Conservation (phyloP, 768 basidiomycete species). For the Lentinus tigrinus region DNA sequence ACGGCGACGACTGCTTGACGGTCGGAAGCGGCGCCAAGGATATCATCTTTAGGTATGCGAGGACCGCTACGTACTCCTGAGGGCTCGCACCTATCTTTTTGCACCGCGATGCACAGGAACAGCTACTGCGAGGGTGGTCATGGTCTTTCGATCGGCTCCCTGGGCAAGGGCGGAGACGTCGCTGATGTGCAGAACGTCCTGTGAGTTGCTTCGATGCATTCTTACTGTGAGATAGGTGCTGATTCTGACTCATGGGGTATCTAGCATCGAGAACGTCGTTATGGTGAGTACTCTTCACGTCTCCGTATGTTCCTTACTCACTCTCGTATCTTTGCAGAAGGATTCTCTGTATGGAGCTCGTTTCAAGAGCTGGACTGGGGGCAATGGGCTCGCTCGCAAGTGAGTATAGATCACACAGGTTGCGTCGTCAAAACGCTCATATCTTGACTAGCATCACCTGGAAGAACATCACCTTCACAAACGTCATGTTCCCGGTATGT, state of each 20-base stretch:
- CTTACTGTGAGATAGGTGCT: neutral
- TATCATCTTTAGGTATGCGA: constrained; percentile 38
- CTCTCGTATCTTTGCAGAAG: constrained; percentile 33
- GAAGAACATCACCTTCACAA: constrained; percentile 51
- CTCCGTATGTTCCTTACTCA: neutral
- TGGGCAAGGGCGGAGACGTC: constrained; percentile 40
- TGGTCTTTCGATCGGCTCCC: constrained; percentile 57
- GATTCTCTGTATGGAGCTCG: constrained; percentile 56
- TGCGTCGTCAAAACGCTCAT: neutral
- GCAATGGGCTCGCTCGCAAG: constrained; percentile 58
- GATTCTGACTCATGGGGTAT: too few relatives aligned
- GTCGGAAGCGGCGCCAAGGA: constrained; percentile 56
- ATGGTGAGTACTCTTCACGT: constrained; percentile 18
- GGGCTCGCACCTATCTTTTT: neutral
- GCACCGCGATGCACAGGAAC: constrained; percentile 33
- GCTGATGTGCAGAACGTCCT: constrained; percentile 57
- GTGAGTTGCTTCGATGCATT: constrained; percentile 32
- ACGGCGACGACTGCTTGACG: constrained; percentile 64
- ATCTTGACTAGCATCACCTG: constrained; percentile 47
- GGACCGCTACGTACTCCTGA: too few relatives aligned
- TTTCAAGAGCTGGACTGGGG: constrained; percentile 69
- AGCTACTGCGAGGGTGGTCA: constrained; percentile 58
- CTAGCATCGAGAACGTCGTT: constrained; percentile 29
- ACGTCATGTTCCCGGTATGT: constrained; percentile 54
- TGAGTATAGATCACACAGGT: constrained; percentile 15